Conservation (phyloP, 2,329 filamentous ascomycete species). For the Colletotrichum sojae region DNA sequence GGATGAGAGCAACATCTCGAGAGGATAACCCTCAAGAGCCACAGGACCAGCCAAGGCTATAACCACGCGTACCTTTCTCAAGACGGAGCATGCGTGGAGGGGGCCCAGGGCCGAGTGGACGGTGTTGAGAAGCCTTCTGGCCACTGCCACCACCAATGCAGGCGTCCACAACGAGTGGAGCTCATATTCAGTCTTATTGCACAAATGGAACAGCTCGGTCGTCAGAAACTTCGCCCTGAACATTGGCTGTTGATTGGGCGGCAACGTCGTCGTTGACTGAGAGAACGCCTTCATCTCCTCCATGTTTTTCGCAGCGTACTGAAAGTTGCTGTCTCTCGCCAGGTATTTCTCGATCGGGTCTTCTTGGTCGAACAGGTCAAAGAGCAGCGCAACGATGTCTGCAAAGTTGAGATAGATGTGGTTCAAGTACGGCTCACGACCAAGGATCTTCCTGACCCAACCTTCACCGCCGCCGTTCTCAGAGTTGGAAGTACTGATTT, state of each 20-base stretch:
- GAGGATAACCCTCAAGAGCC: slow-evolving; percentile 83
- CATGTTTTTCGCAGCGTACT: slow-evolving; percentile 75
- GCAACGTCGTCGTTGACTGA: slow-evolving; percentile 75
- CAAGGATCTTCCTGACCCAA: slow-evolving; percentile 78
- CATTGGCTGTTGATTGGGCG: slow-evolving; percentile 86
- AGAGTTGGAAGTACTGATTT: slow-evolving; percentile 67
- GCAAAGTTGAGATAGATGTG: slow-evolving; percentile 80
- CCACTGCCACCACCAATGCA: slow-evolving; percentile 79
- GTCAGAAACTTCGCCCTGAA: slow-evolving; percentile 85
- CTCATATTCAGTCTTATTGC: slow-evolving; percentile 77
- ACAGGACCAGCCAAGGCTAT: slow-evolving; percentile 82
- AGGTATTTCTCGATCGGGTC: slow-evolving; percentile 79
- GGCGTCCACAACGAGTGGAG: slow-evolving; percentile 80
- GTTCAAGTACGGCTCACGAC: slow-evolving; percentile 73
- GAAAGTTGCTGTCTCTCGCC: slow-evolving; percentile 69
- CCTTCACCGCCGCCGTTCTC: slow-evolving; percentile 72
- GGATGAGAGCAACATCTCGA: slow-evolving; percentile 91
- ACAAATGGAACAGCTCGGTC: slow-evolving; percentile 84
- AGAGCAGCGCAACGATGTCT: slow-evolving; percentile 81
- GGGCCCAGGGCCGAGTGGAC: slow-evolving; percentile 89
- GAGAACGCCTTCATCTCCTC: slow-evolving; percentile 78
- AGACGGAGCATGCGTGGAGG: slow-evolving; percentile 86
- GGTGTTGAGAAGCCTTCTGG: slow-evolving; percentile 83
- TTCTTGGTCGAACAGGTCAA: slow-evolving; percentile 84
- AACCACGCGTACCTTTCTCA: slow-evolving; percentile 88